These are phyloP conservation scores for Fraxinus sp. DNA, from an alignment of 305 asterid species.

Conservation along the genomic window DNA sequence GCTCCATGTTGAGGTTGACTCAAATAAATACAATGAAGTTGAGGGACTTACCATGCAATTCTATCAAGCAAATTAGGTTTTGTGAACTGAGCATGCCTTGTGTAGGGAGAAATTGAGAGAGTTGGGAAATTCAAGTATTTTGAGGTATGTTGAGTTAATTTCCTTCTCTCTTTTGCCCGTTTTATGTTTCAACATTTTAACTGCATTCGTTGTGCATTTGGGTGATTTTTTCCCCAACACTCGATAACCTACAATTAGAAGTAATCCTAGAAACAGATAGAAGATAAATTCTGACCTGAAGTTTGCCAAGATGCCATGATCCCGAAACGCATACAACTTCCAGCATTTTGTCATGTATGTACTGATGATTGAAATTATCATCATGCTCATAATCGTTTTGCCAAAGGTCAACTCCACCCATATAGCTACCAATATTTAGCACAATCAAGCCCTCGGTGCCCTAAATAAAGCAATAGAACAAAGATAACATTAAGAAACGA, in stretches of 20 bases:
- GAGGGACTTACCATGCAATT: background rate
- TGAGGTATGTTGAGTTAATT: background rate
- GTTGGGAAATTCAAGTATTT: background rate
- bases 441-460: constrained; percentile 83
- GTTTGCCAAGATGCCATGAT: constrained; percentile 92
- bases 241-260: background rate
- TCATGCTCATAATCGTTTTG: constrained; percentile 78
- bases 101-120: background rate
- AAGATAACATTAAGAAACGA: background rate
- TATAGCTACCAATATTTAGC: constrained; percentile 82
- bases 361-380: constrained; percentile 67
- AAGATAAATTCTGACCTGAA: constrained; percentile 51
- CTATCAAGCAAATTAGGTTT: background rate
- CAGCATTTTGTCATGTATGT: constrained; percentile 76
- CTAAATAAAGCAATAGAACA: constrained; percentile 29
- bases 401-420: constrained; percentile 95
- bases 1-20: background rate
- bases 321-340: constrained; percentile 86
- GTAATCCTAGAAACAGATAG: constrained; percentile 1
- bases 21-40: background rate
- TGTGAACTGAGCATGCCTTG: background rate
- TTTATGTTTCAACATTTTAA: background rate
- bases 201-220: background rate
- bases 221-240: background rate
- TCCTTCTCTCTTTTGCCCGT: background rate